A percentile compares a stretch with the other conserved stretches of the same genome.
These are phyloP conservation scores for Mycena albidolilacea DNA, from an alignment of 768 basidiomycete species.

Conservation along the genomic window DNA sequence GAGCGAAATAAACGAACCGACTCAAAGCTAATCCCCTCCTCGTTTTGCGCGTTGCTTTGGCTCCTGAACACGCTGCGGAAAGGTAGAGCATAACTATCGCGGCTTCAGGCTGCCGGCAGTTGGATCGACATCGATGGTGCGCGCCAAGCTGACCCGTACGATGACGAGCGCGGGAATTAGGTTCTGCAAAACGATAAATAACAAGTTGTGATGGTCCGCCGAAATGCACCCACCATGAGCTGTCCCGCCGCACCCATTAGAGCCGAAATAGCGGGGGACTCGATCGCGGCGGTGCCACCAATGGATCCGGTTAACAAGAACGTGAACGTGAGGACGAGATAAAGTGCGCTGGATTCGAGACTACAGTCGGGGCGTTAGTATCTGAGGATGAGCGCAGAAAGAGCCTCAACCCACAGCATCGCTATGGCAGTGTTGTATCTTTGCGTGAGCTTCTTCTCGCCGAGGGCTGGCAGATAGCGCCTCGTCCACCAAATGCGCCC, in stretches of 20 bases:
- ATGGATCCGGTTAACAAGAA: background rate
- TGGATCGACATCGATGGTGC: background rate
- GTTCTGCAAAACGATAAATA: background rate
- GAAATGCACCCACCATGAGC: background rate
- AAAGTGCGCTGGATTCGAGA: slow-evolving; percentile 1
- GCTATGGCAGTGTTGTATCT: slow-evolving; percentile 18
- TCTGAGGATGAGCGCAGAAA: background rate
- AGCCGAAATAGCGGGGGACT: background rate
- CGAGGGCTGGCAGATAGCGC: background rate
- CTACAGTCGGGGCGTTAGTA: background rate
- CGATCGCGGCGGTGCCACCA: background rate
- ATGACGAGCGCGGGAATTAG: background rate
- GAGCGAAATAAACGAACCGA: slow-evolving; percentile 29
- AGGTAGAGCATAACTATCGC: background rate
- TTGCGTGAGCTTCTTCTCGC: background rate
- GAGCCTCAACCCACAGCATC: slow-evolving; percentile 3
- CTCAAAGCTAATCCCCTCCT: slow-evolving; percentile 51
- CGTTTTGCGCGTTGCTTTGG: slow-evolving; percentile 54
- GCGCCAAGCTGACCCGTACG: background rate
- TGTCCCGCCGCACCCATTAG: background rate
- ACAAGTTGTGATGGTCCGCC: background rate
- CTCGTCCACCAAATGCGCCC: slow-evolving; percentile 23
- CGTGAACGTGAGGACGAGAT: background rate
- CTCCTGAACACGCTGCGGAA: slow-evolving; percentile 46
- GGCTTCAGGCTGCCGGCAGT: background rate